phyloP scores from a whole-genome alignment of 106 monocot genomes.

The Dioscorea zingiberensis region DNA sequence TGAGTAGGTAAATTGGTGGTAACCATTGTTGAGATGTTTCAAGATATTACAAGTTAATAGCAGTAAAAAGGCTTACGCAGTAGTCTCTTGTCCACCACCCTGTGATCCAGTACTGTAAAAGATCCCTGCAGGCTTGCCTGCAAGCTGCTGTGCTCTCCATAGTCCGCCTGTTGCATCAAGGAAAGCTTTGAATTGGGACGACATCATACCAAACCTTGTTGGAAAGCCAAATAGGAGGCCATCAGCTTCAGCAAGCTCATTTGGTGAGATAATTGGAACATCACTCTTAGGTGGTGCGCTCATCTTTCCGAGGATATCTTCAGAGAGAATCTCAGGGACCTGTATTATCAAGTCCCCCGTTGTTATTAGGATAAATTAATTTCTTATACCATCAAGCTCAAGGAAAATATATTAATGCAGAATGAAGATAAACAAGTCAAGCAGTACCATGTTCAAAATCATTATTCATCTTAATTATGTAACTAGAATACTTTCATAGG shows the following conservation, averaged over 20 bases:
- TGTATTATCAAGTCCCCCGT: conserved; percentile 13
- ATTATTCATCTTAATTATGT: too few relatives aligned
- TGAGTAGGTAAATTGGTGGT: background rate
- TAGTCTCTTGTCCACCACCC: conserved; percentile 74
- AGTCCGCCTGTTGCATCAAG: conserved; percentile 69
- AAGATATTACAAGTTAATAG: background rate
- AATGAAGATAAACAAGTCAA: too few relatives aligned
- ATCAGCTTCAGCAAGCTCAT: conserved; percentile 60
- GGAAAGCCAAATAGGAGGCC: conserved; percentile 65
- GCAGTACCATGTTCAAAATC: too few relatives aligned
- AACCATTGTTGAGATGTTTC: background rate
- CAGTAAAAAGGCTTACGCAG: conserved; percentile 32
- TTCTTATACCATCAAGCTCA: too few relatives aligned
- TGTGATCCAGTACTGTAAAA: conserved; percentile 70
- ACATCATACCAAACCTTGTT: conserved; percentile 74
- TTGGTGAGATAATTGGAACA: conserved; percentile 47
- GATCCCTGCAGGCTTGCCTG: conserved; percentile 70
- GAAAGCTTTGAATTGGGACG: conserved; percentile 66
- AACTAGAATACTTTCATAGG: too few relatives aligned
- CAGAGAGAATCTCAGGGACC: conserved; percentile 61
- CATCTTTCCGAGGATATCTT: conserved; percentile 60
- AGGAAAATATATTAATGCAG: too few relatives aligned
- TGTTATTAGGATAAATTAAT: too few relatives aligned
- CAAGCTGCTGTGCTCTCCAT: conserved; percentile 53
- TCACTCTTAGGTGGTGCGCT: conserved; percentile 55